Percentiles rank a stretch among this genome's conserved stretches.
These are phyloP conservation scores for Colletotrichum horii DNA, from an alignment of 2,329 filamentous ascomycete species.

Conservation along the genomic window DNA sequence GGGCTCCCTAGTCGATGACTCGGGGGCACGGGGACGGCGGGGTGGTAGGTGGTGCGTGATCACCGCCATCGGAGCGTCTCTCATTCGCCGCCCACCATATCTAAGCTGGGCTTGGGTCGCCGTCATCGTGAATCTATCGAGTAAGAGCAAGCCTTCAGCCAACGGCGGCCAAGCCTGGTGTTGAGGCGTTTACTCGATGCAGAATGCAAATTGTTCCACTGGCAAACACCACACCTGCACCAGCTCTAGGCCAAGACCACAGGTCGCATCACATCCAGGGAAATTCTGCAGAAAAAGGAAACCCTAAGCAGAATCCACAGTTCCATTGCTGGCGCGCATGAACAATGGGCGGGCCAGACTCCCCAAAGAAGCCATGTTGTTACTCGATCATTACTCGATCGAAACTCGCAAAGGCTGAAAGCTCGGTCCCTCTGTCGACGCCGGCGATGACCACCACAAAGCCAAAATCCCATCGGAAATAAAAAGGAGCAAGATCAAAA, in stretches of 20 bases:
- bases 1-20: not conserved
- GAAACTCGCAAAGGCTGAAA: slow-evolving; percentile 35
- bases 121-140: slow-evolving; percentile 5
- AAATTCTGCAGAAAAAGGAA: not conserved
- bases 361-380: slow-evolving; percentile 23
- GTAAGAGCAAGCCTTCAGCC: not conserved
- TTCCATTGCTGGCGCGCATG: not conserved
- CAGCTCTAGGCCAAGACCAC: not conserved
- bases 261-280: not conserved
- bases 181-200: not conserved
- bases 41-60: not conserved
- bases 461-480: not conserved
- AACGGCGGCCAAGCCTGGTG: not conserved
- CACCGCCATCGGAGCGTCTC: not conserved
- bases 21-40: not conserved
- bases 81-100: not conserved
- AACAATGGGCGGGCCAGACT: not conserved
- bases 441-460: not conserved
- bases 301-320: not conserved
- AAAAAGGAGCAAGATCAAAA: not conserved
- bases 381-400: slow-evolving; percentile 54
- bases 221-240: not conserved
- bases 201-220: not conserved
- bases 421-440: not conserved
- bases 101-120: not conserved